Conservation (phyloP, 2,329 filamentous ascomycete species). For the Aspergillus niger region DNA sequence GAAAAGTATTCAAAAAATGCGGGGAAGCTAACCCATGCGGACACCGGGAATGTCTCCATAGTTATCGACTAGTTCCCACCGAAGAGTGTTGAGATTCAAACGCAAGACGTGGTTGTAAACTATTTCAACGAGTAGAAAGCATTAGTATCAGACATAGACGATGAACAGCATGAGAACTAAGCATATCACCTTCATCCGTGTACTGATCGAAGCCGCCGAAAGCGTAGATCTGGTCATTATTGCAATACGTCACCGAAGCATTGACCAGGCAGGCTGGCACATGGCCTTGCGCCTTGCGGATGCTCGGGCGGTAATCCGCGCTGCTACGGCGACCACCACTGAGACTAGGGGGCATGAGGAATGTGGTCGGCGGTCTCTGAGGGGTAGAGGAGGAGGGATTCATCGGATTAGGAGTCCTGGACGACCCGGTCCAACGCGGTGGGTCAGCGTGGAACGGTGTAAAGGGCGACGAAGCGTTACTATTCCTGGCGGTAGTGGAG, state of each 20-base stretch:
- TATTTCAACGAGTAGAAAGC: conserved; percentile 25
- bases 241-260: conserved; percentile 97
- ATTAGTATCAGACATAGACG: conserved; percentile 12
- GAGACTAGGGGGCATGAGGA: conserved; percentile 87
- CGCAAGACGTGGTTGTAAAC: conserved; percentile 96
- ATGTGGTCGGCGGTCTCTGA: conserved; percentile 66
- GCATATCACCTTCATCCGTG: conserved; percentile 74
- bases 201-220: conserved; percentile 99
- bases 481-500: conserved; percentile 10
- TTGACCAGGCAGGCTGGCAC: conserved; percentile 94
- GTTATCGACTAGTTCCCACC: conserved; percentile 96
- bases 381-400: conserved; percentile 43
- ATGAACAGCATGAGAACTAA: background rate
- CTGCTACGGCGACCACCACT: conserved; percentile 63
- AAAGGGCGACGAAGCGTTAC: conserved; percentile 18
- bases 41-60: conserved; percentile 98
- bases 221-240: conserved; percentile 95
- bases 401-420: conserved; percentile 29
- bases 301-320: conserved; percentile 79
- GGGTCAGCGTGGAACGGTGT: conserved; percentile 37
- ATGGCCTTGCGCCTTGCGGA: conserved; percentile 75
- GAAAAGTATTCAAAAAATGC: background rate
- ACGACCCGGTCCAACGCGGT: conserved; percentile 36
- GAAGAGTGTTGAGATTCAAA: conserved; percentile 80
- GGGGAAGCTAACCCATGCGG: conserved; percentile 73